Evolutionary conservation across 2,329 filamentous ascomycete genomes (phyloP), one percentile per base, ranked within the genome.

Genomic region (Ramularia collo-cygni): DNA sequence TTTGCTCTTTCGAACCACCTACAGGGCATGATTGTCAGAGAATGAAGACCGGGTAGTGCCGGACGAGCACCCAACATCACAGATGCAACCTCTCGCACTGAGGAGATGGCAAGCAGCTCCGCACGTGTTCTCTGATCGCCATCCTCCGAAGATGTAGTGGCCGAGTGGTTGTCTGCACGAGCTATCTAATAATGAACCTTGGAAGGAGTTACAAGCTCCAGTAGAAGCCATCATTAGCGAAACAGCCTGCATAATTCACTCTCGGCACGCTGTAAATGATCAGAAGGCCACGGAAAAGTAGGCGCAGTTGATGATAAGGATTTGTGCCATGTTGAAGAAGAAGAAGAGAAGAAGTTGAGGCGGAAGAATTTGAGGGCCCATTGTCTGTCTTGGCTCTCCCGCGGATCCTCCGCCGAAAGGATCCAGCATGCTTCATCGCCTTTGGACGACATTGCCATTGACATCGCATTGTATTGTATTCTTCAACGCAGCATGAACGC

Each of bases 131-230:
- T n/a, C n/a, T n/a, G n/a, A n/a, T n/a, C n/a, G n/a, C n/a, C n/a
- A n/a, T n/a, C n/a, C n/a, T n/a, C n/a, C n/a, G n/a, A n/a, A n/a
- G n/a, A n/a, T n/a, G n/a, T n/a, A n/a, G n/a, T n/a, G n/a, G n/a
- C n/a, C 21, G 21, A 24, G 6, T 18, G 31, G n/a, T 27, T 95
- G 85, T 94, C 65, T 74, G 83, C 86, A 87, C 80, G 79, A 78
- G 77, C 88, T 94, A 95, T 95, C 88, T 94, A 95, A 90, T 87
- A 75, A 83, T 80, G 81, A 77, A 75, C 84, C 82, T 85, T 86
- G 50, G 46, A 31, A 32, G 36, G 61, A 64, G 10, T 24, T 24
- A 24, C 21, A 24, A 24, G 21, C 10, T 10, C 21, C 21, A 6
- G 21, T 24, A 64, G 77, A 85, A 88, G 86, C 85, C 82, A 82